Conservation (phyloP, 1,139 yeast species). For the Sugiyamaella pinicola region DNA sequence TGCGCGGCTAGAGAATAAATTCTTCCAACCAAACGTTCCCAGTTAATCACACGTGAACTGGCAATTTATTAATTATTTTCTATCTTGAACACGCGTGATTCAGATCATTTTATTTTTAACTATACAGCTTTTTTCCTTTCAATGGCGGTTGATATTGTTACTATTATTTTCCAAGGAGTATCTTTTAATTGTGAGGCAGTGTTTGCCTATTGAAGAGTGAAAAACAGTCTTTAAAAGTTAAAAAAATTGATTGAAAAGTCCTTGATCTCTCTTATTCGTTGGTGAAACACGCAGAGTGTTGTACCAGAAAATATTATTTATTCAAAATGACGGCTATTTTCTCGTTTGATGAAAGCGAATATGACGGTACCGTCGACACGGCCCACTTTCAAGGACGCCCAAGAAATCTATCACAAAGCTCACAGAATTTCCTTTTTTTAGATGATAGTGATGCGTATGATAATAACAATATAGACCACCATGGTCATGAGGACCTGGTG, state of each 20-base stretch:
- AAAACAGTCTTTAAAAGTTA: too few relatives aligned
- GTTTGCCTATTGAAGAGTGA: slow-evolving; percentile 2
- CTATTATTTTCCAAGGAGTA: background rate
- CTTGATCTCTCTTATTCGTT: too few relatives aligned
- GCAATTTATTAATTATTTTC: too few relatives aligned
- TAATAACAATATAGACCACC: background rate
- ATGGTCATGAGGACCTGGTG: background rate
- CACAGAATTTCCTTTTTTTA: slow-evolving; percentile 22
- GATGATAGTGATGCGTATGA: slow-evolving; percentile 17
- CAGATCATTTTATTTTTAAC: background rate
- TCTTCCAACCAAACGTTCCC: background rate
- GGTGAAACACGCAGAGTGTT: too few relatives aligned
- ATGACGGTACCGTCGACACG: slow-evolving; percentile 17
- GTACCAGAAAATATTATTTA: background rate
- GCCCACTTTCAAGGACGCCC: slow-evolving; percentile 16
- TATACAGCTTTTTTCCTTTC: slow-evolving; percentile 13
- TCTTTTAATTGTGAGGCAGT: slow-evolving; percentile 12
- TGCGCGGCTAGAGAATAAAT: background rate
- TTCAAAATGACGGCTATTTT: slow-evolving; percentile 36
- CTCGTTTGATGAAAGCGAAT: slow-evolving; percentile 35
- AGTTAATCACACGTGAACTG: background rate
- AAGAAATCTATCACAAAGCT: slow-evolving; percentile 20
- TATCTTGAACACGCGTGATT: background rate
- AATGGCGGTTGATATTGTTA: slow-evolving; percentile 12
- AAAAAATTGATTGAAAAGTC: slow-evolving; percentile 10